Percentiles rank a stretch among this genome's conserved stretches.
These are phyloP conservation scores for Albugo laibachii DNA, from an alignment of 352 stramenopile species.

Conservation along the genomic window DNA sequence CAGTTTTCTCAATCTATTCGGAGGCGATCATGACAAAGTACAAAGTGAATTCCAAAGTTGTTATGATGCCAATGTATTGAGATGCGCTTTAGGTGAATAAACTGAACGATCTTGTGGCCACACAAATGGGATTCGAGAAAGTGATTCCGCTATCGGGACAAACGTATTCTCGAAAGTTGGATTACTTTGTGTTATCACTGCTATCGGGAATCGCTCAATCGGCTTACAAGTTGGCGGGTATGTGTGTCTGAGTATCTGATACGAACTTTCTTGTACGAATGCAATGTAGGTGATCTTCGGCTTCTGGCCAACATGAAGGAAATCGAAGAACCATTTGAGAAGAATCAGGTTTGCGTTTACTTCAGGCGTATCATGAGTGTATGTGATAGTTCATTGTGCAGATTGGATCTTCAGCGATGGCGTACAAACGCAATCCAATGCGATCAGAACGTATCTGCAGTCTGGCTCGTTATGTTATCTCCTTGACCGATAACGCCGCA, in stretches of 20 bases:
- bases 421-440: conserved; percentile 99
- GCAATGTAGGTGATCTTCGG: conserved; percentile 85
- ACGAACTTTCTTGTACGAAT: not conserved
- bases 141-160: conserved; percentile 94
- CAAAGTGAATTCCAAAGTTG: not conserved
- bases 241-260: not conserved
- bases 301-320: conserved; percentile 99
- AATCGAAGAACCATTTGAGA: conserved; percentile 89
- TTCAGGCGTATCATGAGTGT: too few species aligned
- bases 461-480: conserved; percentile 95
- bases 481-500: conserved; percentile 88
- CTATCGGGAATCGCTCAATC: conserved; percentile 94
- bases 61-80: not conserved
- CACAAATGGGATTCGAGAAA: conserved; percentile 96
- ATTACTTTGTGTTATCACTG: conserved; percentile 91
- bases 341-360: conserved; percentile 42
- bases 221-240: conserved; percentile 96
- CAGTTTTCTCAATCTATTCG: conserved; percentile 97
- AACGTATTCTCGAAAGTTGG: conserved; percentile 98
- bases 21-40: conserved; percentile 94
- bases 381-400: conserved; percentile 1
- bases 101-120: conserved; percentile 90
- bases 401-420: conserved; percentile 97
- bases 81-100: conserved; percentile 69
- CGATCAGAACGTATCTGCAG: conserved; percentile 95